Evolutionary conservation across 306 rosid genomes (phyloP), one percentile per base, ranked within the genome.

Genomic region (Ormosia emarginata): DNA sequence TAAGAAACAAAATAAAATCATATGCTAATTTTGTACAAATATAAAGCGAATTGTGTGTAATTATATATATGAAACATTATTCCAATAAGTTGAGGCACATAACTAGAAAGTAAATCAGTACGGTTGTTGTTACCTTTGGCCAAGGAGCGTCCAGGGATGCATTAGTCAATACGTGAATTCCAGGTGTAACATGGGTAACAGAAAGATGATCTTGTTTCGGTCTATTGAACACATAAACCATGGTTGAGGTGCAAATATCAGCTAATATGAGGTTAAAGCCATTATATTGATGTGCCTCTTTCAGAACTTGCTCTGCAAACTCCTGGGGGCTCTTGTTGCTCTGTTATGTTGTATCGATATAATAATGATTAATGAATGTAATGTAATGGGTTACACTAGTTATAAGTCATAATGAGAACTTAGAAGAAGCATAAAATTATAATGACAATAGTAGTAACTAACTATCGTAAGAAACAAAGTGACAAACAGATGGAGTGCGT

Each of bases 141-240:
- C 98, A 95, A 58, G 97, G 89, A 74, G 91, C 76, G 34, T 95
- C 92, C 2, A 95, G 85, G 14, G 74, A 66, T 79, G 94, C 92
- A 87, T 95, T 95, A 29, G 98, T 77, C 87, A 95, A 71, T 32
- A 91, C 97, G 66, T 95, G 99, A 87, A 93, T 84, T 52, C 99
- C 99, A 47, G 97, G 92, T 15, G 91, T 85, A 76, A 93, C 92
- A 18, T 57, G 73, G 3, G 57, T 67, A 18, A 90, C 75, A 76
- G 81, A 66, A 43, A 29, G 47, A 50, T 77, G 30, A 12, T 64
- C 91, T 33, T 59, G 86, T 2, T 81, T 73, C 32, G 93, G 88
- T 78, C 98, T 90, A 62, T 93, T 93, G 79, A 88, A 91, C n/a
- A 93, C 93, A 78, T 89, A 89, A 82, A 89, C 85, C 97, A 95